These are phyloP conservation scores for Striga asiatica DNA, from an alignment of 257 asterid species.

Conservation along the genomic window DNA sequence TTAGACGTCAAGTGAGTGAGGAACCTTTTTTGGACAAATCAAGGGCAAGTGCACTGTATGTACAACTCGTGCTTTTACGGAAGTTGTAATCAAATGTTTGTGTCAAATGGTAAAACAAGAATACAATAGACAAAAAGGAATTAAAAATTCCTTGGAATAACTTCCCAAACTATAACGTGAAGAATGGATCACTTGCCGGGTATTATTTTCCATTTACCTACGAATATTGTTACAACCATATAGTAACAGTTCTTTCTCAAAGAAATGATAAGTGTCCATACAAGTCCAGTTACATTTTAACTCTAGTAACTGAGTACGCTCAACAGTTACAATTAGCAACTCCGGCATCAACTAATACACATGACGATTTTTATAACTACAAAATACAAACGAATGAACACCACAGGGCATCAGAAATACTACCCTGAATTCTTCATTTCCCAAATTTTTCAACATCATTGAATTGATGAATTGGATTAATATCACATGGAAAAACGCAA, in stretches of 20 bases:
- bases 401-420: slow-evolving; percentile 14
- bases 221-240: neutral
- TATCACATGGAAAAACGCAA: slow-evolving; percentile 20
- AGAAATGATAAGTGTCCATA: neutral
- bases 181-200: no score
- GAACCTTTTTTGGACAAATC: no score
- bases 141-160: no score
- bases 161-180: no score
- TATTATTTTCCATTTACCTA: no score
- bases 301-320: slow-evolving; percentile 16
- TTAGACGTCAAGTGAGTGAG: no score
- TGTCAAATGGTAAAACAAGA: no score
- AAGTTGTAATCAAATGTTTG: no score
- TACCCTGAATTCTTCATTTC: slow-evolving; percentile 7
- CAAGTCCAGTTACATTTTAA: slow-evolving; percentile 13
- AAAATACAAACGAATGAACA: slow-evolving; percentile 10
- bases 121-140: no score
- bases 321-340: slow-evolving; percentile 27
- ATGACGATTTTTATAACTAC: slow-evolving; percentile 11
- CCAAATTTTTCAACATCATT: slow-evolving; percentile 11
- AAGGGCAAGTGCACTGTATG: no score
- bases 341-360: slow-evolving; percentile 7
- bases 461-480: slow-evolving; percentile 26
- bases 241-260: neutral
- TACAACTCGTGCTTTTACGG: no score